These are phyloP conservation scores for Vitis amurensis DNA, from an alignment of 164 flowering plant species.

Conservation along the genomic window DNA sequence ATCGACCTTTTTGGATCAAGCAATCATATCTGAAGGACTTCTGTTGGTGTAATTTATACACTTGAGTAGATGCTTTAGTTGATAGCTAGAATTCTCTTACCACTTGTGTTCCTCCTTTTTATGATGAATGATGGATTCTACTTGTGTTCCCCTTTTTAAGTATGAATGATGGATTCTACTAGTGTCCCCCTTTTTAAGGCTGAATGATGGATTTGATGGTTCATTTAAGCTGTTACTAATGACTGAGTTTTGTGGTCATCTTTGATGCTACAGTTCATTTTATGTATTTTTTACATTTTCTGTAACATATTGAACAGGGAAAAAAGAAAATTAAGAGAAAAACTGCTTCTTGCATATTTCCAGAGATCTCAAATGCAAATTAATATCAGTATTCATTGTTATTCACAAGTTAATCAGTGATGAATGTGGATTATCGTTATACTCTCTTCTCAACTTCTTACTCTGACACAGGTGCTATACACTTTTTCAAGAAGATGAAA, in stretches of 20 bases:
- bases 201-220: too few relatives aligned
- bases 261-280: too few relatives aligned
- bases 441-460: neutral
- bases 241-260: neutral
- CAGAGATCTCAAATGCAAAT: neutral
- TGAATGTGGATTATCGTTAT: neutral
- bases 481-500: conserved; percentile 53
- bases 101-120: too few relatives aligned
- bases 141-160: too few relatives aligned
- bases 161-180: too few relatives aligned
- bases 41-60: too few relatives aligned
- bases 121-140: too few relatives aligned
- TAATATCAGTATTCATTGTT: neutral
- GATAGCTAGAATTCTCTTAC: too few relatives aligned
- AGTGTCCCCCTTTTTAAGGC: too few relatives aligned
- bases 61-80: too few relatives aligned
- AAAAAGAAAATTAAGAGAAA: neutral
- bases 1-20: too few relatives aligned
- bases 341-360: neutral
- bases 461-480: conserved; percentile 58
- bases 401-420: neutral
- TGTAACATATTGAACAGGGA: neutral
- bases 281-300: neutral
- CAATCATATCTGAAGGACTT: too few relatives aligned
- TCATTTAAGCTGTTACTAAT: neutral